Conservation (phyloP, 306 rosid species). For the Gynostemma pentaphyllum region DNA sequence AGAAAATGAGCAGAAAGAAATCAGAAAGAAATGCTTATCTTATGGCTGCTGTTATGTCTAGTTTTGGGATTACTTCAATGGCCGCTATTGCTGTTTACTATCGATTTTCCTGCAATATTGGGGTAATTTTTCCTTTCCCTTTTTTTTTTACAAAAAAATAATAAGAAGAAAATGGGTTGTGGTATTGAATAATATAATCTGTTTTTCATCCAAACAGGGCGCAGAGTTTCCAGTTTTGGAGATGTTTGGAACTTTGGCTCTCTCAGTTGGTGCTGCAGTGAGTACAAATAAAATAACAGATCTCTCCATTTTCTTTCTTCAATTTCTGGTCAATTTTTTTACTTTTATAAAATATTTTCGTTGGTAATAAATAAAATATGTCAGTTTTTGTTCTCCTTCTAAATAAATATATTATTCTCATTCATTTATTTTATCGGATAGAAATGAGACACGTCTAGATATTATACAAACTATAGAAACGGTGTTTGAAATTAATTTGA, state of each 20-base stretch:
- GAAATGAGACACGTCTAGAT: no score
- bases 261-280: constrained; percentile 65
- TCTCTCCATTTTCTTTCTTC: not conserved
- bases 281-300: constrained; percentile 11
- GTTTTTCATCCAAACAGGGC: constrained; percentile 27
- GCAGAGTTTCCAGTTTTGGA: constrained; percentile 57
- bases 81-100: constrained; percentile 62
- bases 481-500: not conserved
- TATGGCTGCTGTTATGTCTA: constrained; percentile 64
- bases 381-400: no score
- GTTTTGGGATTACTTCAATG: constrained; percentile 64
- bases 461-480: no score
- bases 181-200: constrained; percentile 6
- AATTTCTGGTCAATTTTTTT: no score
- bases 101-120: constrained; percentile 72
- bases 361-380: no score
- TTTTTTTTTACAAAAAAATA: not conserved
- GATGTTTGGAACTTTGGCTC: constrained; percentile 67
- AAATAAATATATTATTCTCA: no score
- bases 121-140: constrained; percentile 21
- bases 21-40: constrained; percentile 53
- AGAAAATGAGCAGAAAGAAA: constrained; percentile 44
- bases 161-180: not conserved
- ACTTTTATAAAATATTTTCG: no score
- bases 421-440: no score